Base-by-base conservation (phyloP, 495 filamentous ascomycete species). In the Xylaria nigripes region DNA sequence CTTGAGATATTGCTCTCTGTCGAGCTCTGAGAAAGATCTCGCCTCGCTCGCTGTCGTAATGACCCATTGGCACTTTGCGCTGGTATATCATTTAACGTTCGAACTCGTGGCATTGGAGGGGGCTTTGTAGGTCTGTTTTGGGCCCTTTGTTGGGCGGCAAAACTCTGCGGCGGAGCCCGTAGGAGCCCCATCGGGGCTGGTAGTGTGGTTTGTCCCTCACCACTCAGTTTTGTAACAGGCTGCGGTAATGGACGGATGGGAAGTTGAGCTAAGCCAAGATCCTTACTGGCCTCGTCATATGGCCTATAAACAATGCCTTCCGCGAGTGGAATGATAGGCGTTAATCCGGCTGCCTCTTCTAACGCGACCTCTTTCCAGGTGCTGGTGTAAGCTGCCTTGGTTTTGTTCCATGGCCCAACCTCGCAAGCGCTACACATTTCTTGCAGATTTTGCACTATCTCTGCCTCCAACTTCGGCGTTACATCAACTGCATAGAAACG, bases 321-420 rank as follows among this genome's bases (percentile, higher is more conserved):
- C 0, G 81, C 78, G 24, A 91, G 68, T 3, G 87, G 87, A 42
- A 91, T 82, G 3, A 79, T 65, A 2, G 86, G 87, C 9, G 82
- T 85, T 29, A 86, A 70, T 8, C 84, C 83, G 43, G 80, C 79
- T 34, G 83, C 77, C 61, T 90, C 85, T 67, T 91, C 87, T 8
- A 79, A 75, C 13, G 81, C 73, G 63, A 86, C 81, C 60, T 90
- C 86, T 57, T 75, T 70, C 77, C 85, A 81, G 51, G 87, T 70
- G 66, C 82, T 68, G 69, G 79, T 75, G 77, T 83, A 53, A 50
- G 73, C 60, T 54, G 64, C 56, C 48, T 73, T 60, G 8, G 65
- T 63, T 18, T 57, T 45, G 46, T 57, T 68, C 72, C 72, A 80
- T 0, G 76, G 76, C 0, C 78, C 78, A 52, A 81, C 78, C 27